Base-by-base conservation (phyloP, 73 alveolate genomes). In the Tetrahymena elliotti region DNA sequence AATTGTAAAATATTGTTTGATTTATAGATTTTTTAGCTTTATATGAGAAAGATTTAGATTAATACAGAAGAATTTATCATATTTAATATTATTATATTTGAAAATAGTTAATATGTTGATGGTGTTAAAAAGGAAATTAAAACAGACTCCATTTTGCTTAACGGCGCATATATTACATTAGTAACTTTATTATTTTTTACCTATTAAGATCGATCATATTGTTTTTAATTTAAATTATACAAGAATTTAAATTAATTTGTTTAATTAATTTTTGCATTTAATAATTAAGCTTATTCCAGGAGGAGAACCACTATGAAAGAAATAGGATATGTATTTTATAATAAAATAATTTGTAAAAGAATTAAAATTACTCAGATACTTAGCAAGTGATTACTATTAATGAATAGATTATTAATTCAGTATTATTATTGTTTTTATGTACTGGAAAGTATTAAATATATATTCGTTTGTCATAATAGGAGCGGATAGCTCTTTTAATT, bases 91-190 rank as follows among this genome's bases (percentile, higher is more conserved):
- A n/a, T n/a, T n/a, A 47, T 47, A 4, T 3, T 7, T 24, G n/a
- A 68, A 68, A 68, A 68, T 68, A 68, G 88, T 68, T 68, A 68
- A 24, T 68, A 68, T 24, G 88, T 68, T 22, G 88, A 68, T 68
- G 96, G 93, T 38, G 93, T 39, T 88, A 84, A 92, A 34, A 94
- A 94, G 20, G 83, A 92, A 38, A 94, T 35, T 41, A 84, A 94
- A 92, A 84, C 93, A 53, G 95, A 84, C 41, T 34, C 96, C 0
- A 94, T 94, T 88, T 83, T 94, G 11, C 92, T 94, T 3, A 39
- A 94, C 53, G 96, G 96, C 7, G 41, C 93, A n/a, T 20, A 94
- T 35, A 94, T 94, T 16, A 83, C 94, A 84, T 34, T 94, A 68
- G 92, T 94, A 68, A 68, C 33, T 27, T n/a, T 18, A 27, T n/a